These are phyloP conservation scores for Rhizopogon roseolus DNA, from an alignment of 768 basidiomycete genomes.

Conservation along the genomic window DNA sequence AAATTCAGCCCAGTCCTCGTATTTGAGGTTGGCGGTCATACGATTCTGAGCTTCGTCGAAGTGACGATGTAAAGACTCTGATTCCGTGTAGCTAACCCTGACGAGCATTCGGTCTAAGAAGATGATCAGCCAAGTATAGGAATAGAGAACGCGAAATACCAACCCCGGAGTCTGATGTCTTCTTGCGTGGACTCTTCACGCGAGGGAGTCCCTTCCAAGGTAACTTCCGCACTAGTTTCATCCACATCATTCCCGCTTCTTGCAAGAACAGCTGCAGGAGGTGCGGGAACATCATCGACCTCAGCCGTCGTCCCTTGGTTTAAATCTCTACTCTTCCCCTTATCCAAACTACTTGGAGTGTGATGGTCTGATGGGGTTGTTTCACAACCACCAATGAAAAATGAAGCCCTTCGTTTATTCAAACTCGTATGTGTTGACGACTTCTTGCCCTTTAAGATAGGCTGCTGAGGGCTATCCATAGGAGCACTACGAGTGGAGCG, in stretches of 20 bases:
- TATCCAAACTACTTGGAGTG: conserved; percentile 4
- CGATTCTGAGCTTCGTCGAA: conserved; percentile 72
- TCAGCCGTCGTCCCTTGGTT: background rate
- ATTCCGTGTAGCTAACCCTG: conserved; percentile 60
- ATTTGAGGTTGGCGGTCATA: conserved; percentile 52
- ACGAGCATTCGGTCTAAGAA: conserved; percentile 85
- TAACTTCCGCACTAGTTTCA: conserved; percentile 63
- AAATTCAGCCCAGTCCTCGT: conserved; percentile 75
- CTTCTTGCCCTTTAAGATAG: conserved; percentile 15
- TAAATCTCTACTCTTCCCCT: conserved; percentile 18
- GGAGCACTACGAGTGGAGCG: conserved; percentile 1
- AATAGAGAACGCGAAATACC: conserved; percentile 7
- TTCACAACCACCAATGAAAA: background rate
- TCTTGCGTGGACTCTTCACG: conserved; percentile 30
- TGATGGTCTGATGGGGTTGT: background rate
- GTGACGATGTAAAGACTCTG: conserved; percentile 38
- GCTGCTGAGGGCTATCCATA: conserved; percentile 9
- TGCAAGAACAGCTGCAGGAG: conserved; percentile 64
- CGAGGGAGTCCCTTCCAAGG: conserved; percentile 19
- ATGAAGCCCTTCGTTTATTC: background rate
- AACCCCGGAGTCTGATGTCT: conserved; percentile 75
- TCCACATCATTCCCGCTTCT: conserved; percentile 52
- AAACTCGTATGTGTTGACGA: background rate
- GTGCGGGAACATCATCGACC: conserved; percentile 33
- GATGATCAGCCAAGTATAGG: conserved; percentile 10